Evolutionary conservation across 805 yeast species (phyloP).

Genomic region (Nakazawaea wickerhamii): DNA sequence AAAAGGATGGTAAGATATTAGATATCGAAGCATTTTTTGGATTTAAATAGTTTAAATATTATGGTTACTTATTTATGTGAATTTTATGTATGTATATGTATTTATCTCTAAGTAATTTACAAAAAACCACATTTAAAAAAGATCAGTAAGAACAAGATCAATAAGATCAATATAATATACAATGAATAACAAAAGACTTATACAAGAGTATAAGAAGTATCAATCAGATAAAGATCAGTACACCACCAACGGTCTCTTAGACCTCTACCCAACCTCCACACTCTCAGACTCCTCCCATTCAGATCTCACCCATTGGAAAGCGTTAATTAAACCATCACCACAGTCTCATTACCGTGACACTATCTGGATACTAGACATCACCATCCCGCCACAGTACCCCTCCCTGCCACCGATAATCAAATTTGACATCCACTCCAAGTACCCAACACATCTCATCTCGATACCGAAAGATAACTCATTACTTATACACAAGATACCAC

Average conservation of each 20-base stretch:
- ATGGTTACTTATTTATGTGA: too few species aligned
- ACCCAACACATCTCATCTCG: background rate
- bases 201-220: conserved; percentile 29
- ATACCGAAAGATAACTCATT: background rate
- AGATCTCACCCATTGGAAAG: conserved; percentile 36
- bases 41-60: conserved; percentile 18
- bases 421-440: conserved; percentile 29
- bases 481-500: background rate
- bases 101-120: background rate
- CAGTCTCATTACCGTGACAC: conserved; percentile 48
- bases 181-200: conserved; percentile 27
- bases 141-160: background rate
- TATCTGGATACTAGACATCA: conserved; percentile 44
- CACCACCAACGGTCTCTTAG: conserved; percentile 28
- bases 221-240: conserved; percentile 23
- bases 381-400: conserved; percentile 48
- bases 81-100: background rate
- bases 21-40: conserved; percentile 28
- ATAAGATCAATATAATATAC: background rate
- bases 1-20: conserved; percentile 21
- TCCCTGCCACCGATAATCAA: conserved; percentile 49
- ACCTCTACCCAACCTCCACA: conserved; percentile 34
- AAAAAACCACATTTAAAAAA: background rate
- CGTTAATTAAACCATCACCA: conserved; percentile 27
- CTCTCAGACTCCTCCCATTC: background rate